Base-by-base conservation (phyloP, 1,284 basidiomycete genomes). In the Blastosporella zonata region DNA sequence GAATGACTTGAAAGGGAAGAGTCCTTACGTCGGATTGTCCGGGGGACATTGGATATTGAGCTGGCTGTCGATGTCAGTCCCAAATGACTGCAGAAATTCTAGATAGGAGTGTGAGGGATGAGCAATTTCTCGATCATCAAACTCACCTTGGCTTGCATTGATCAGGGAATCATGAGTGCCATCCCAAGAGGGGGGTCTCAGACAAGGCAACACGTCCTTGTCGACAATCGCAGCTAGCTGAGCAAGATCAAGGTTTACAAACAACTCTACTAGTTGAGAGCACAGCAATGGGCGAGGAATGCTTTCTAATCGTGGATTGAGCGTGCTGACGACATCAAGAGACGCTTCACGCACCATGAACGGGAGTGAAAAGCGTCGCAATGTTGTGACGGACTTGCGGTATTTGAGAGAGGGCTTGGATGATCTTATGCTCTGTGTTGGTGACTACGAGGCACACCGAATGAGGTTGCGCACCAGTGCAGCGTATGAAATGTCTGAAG, bases 341-440 rank as follows among this genome's bases (percentile, higher is more conserved):
- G 6, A 23, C 1, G 31, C 8, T 20, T 22, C n/a, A 10, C 27
- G 36, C 33, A 41, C 29, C 27, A 35, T 38, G 8, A 2, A 21
- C 15, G 10, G 23, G n/a, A 15, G 40, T 43, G 25, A 22, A 35
- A 17, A 82, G 73, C 9, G 60, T 65, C 1, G 82, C 74, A 28
- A 82, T 65, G 2, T 70, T 65, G 39, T 74, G 57, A 33, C 83
- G 72, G 23, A 87, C 74, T 72, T 88, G 85, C 1, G 84, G 85
- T 3, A 89, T 72, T 54, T 76, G 77, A 59, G 77, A 86, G 3
- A 89, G 57, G 0, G 75, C 79, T 58, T 88, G 84, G 3, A 87
- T 56, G 22, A 84, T 65, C 73, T 75, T 47, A 25, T 8, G 47
- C 17, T 36, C 6, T 43, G 29, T 45, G 21, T 43, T 36, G 37